Percentiles rank a stretch among this genome's conserved stretches.
These are phyloP conservation scores for Hypomyces rosellus DNA, from an alignment of 2,329 filamentous ascomycete species.

Conservation along the genomic window DNA sequence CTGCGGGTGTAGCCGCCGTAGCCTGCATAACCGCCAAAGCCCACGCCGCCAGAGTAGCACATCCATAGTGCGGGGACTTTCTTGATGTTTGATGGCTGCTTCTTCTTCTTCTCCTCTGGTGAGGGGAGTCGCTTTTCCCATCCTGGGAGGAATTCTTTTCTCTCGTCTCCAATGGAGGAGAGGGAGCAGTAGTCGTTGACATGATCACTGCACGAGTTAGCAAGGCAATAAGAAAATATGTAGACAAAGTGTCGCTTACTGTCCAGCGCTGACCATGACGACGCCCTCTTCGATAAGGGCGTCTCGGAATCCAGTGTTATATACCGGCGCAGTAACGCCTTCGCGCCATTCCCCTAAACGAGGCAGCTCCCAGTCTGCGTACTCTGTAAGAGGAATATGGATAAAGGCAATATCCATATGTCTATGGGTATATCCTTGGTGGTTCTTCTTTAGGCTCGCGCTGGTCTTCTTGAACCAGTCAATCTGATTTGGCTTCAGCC, in stretches of 20 bases:
- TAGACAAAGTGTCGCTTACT: constrained; percentile 50
- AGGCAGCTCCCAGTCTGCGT: constrained; percentile 57
- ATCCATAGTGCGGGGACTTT: constrained; percentile 77
- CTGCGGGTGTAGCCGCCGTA: constrained; percentile 81
- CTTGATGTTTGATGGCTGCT: constrained; percentile 13
- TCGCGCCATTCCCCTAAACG: constrained; percentile 67
- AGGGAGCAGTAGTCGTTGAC: constrained; percentile 95
- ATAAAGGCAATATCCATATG: constrained; percentile 97
- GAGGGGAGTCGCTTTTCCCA: constrained; percentile 14
- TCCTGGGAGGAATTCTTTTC: constrained; percentile 10
- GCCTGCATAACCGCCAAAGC: constrained; percentile 92
- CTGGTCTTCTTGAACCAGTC: constrained; percentile 86
- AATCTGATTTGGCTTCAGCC: constrained; percentile 91
- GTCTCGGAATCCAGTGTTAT: constrained; percentile 89
- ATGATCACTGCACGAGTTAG: constrained; percentile 59
- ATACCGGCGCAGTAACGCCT: constrained; percentile 76
- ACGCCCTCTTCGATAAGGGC: constrained; percentile 81
- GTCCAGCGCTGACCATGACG: constrained; percentile 82
- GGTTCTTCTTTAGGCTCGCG: constrained; percentile 64
- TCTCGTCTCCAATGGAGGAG: constrained; percentile 33
- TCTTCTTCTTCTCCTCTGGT: constrained; percentile 29
- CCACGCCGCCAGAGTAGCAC: constrained; percentile 90
- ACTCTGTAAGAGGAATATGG: constrained; percentile 93
- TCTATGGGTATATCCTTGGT: constrained; percentile 79
- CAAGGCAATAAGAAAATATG: not conserved